A percentile compares a stretch with the other conserved stretches of the same genome.
phyloP scores from a whole-genome alignment of 768 basidiomycete genomes.

The Boletus subparvulus region DNA sequence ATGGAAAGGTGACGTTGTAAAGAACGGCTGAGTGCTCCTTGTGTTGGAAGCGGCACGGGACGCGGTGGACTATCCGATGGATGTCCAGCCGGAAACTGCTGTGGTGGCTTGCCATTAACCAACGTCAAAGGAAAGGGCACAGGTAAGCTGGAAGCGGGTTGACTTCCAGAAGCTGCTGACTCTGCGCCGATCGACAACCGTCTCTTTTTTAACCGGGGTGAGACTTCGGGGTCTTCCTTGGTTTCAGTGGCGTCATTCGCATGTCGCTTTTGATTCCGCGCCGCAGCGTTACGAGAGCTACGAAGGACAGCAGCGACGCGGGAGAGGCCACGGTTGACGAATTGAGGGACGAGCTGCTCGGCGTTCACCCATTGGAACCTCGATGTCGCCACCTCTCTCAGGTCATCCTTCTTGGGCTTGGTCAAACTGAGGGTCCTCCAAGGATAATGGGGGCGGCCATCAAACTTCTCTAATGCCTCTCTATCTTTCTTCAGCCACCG shows the following conservation, averaged over 20 bases:
- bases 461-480: conserved; percentile 28
- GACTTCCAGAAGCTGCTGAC: background rate
- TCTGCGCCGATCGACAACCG: conserved; percentile 17
- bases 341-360: conserved; percentile 29
- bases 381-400: conserved; percentile 25
- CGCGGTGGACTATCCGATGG: conserved; percentile 7
- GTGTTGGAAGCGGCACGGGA: conserved; percentile 1
- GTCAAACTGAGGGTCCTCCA: conserved; percentile 26
- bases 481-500: conserved; percentile 28
- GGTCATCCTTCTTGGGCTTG: conserved; percentile 26
- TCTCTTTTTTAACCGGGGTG: conserved; percentile 28
- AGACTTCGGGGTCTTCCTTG: conserved; percentile 8
- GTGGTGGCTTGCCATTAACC: conserved; percentile 33
- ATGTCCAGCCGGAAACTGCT: conserved; percentile 30
- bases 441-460: conserved; percentile 24
- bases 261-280: conserved; percentile 27
- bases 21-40: conserved; percentile 18
- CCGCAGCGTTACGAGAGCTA: background rate
- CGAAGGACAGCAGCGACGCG: conserved; percentile 18
- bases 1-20: conserved; percentile 30
- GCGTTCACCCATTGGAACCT: conserved; percentile 34
- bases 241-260: conserved; percentile 9
- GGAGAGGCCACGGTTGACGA: conserved; percentile 22
- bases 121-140: conserved; percentile 16
- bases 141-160: conserved; percentile 2